Conservation (phyloP, 768 basidiomycete genomes). For the Suillus fuscotomentosus region DNA sequence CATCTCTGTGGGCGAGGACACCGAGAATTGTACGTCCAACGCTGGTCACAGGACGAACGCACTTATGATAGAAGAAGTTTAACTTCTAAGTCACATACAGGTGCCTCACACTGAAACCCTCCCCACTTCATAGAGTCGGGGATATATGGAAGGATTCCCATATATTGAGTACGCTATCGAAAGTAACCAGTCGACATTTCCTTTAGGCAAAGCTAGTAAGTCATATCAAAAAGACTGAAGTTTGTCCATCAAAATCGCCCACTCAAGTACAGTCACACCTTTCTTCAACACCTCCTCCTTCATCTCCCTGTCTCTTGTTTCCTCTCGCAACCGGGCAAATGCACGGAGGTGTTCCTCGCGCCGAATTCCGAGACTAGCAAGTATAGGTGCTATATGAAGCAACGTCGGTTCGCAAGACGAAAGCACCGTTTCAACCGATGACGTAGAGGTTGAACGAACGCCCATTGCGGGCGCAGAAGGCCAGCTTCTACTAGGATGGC, state of each 20-base stretch:
- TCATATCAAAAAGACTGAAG: conserved; percentile 38
- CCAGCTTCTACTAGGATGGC: conserved; percentile 13
- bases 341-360: conserved; percentile 63
- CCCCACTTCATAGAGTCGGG: background rate
- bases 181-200: background rate
- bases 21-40: too few species aligned
- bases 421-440: conserved; percentile 52
- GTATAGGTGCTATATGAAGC: conserved; percentile 56
- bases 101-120: too few species aligned
- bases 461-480: conserved; percentile 13
- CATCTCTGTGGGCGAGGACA: too few species aligned
- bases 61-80: too few species aligned
- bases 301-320: conserved; percentile 66
- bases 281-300: conserved; percentile 66
- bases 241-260: conserved; percentile 74
- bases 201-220: background rate
- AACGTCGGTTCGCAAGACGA: conserved; percentile 65
- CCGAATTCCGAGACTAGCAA: conserved; percentile 58
- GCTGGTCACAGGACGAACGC: too few species aligned
- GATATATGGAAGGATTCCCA: background rate
- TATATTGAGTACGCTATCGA: background rate
- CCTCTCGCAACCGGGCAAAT: conserved; percentile 57
- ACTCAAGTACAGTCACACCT: conserved; percentile 73
- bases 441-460: conserved; percentile 35
- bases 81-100: too few species aligned